Conservation (phyloP, 2,329 filamentous ascomycete genomes). For the Claviceps digitariae region DNA sequence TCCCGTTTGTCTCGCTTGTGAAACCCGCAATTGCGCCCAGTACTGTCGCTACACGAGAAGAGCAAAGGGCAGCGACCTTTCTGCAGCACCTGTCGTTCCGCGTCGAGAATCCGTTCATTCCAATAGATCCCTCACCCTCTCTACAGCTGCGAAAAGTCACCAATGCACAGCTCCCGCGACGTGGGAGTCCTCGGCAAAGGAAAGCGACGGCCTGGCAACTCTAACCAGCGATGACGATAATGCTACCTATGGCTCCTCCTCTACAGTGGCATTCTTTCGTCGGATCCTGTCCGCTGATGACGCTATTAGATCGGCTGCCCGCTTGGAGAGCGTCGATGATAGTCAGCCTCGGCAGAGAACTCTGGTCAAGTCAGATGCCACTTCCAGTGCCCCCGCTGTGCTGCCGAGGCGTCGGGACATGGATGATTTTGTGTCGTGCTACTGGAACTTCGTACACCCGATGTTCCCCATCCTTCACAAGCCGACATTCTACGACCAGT, state of each 20-base stretch:
- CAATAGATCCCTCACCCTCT: neutral
- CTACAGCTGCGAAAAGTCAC: neutral
- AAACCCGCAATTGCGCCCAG: neutral
- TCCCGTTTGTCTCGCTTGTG: conserved; percentile 1
- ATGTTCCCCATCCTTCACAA: conserved; percentile 2
- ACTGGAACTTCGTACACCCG: conserved; percentile 3
- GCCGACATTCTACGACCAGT: neutral
- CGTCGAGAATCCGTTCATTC: neutral
- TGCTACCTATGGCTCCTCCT: conserved; percentile 3
- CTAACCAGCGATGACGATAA: conserved; percentile 3
- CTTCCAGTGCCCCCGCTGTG: neutral
- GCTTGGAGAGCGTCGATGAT: neutral
- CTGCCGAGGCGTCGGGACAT: neutral
- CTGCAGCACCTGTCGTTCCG: neutral
- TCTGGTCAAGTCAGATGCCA: neutral
- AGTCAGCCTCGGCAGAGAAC: neutral
- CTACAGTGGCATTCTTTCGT: conserved; percentile 3
- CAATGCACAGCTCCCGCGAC: neutral
- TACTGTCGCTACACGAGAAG: conserved; percentile 1
- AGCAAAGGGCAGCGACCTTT: neutral
- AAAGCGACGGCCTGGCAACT: conserved; percentile 4
- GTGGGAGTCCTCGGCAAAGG: conserved; percentile 1
- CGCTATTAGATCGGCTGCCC: neutral
- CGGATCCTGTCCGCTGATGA: neutral
- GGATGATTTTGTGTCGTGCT: conserved; percentile 1